These are phyloP conservation scores for Tolypocladium inflatum DNA, from an alignment of 2,329 filamentous ascomycete species.

Conservation along the genomic window DNA sequence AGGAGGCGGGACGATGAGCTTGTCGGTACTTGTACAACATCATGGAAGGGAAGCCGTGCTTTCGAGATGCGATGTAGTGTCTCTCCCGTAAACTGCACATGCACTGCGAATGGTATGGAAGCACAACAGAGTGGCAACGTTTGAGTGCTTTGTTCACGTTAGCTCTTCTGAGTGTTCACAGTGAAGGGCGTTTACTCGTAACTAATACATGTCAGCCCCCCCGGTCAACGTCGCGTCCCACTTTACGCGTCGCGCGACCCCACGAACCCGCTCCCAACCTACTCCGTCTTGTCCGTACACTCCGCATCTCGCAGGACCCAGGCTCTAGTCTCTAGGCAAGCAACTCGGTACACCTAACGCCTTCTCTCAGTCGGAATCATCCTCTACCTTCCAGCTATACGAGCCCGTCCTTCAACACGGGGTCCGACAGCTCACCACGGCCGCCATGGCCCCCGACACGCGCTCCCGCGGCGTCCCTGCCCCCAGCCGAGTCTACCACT, in stretches of 20 bases:
- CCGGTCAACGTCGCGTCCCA: not conserved
- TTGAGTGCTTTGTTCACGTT: too few species aligned
- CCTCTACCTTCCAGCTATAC: not conserved
- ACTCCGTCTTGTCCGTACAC: not conserved
- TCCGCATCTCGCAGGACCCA: not conserved
- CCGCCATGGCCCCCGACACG: conserved; percentile 25
- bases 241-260: conserved; percentile 1
- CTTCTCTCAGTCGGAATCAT: not conserved
- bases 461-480: conserved; percentile 26
- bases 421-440: not conserved
- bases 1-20: not conserved
- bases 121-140: too few species aligned
- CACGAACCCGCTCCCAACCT: not conserved
- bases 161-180: too few species aligned
- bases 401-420: not conserved
- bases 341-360: not conserved
- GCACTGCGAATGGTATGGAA: not conserved
- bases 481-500: conserved; percentile 28
- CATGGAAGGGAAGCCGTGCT: not conserved
- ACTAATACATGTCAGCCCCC: too few species aligned
- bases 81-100: not conserved
- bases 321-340: not conserved
- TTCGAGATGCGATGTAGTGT: not conserved
- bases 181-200: too few species aligned
- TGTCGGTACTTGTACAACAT: not conserved